These are phyloP conservation scores for Boletus speciosus DNA, from an alignment of 768 basidiomycete species.

Conservation along the genomic window DNA sequence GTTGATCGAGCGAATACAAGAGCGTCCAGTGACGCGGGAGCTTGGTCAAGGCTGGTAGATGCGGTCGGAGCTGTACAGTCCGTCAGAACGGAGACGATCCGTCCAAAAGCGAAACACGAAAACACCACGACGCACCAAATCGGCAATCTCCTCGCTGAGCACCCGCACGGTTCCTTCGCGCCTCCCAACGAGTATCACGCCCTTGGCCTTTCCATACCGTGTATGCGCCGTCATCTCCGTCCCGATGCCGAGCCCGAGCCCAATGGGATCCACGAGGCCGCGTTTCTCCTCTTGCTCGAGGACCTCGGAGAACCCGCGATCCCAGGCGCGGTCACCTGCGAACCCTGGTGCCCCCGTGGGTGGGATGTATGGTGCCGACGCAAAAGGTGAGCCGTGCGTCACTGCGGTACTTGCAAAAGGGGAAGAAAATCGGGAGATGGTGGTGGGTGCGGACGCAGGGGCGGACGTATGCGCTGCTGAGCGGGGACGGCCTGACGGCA, in stretches of 20 bases:
- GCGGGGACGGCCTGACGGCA: conserved; percentile 27
- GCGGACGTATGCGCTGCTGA: background rate
- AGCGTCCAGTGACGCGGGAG: conserved; percentile 73
- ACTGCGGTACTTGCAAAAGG: conserved; percentile 15
- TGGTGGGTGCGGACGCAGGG: conserved; percentile 6
- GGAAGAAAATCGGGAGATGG: conserved; percentile 14
- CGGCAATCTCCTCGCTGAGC: conserved; percentile 51
- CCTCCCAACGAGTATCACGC: conserved; percentile 52
- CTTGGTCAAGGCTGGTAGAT: conserved; percentile 70
- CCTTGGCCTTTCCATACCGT: conserved; percentile 35
- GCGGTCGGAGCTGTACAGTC: conserved; percentile 54
- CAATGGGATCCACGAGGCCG: conserved; percentile 36
- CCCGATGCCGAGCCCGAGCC: conserved; percentile 43
- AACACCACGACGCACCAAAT: conserved; percentile 45
- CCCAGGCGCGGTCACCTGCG: conserved; percentile 62
- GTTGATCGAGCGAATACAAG: conserved; percentile 89
- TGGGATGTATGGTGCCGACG: conserved; percentile 40
- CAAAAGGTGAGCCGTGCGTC: conserved; percentile 53
- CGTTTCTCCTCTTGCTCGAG: conserved; percentile 40
- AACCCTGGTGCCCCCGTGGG: conserved; percentile 78
- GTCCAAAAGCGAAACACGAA: background rate
- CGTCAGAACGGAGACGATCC: background rate
- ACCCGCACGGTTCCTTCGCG: conserved; percentile 52
- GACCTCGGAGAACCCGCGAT: conserved; percentile 57
- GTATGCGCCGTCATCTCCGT: conserved; percentile 23